Base-by-base conservation (phyloP, 352 stramenopile species). In the Globisporangium nagaii region DNA sequence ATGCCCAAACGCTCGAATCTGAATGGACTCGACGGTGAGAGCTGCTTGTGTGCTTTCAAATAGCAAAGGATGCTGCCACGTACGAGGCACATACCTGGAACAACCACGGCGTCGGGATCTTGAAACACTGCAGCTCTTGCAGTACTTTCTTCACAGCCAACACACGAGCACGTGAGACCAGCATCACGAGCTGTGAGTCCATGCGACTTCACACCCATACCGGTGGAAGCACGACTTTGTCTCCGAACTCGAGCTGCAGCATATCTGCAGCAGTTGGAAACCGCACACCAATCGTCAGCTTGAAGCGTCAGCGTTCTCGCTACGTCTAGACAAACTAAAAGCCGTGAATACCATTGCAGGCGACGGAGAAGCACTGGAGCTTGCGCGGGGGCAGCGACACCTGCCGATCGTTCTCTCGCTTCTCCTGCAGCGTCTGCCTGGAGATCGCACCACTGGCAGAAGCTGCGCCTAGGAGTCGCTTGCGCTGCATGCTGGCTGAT, bases 211-310 rank as follows among this genome's bases (percentile, higher is more conserved):
- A n/a, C 22, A 25, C 6, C 48, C 44, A 20, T 63, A 84, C 77
- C 27, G 72, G 52, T 12, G 77, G 77, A 2, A 88, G 45, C 25
- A 88, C 62, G 42, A 81, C 63, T 53, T 84, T 88, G 63, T 86
- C 77, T 13, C 77, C 77, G 58, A 88, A 84, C 36, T 88, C 77
- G 25, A 88, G 72, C 19, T 73, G 62, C 6, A 70, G 72, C 71
- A 84, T 86, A 36, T 84, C 74, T 85, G 37, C 0, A 46, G 13
- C 3, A 25, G 17, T 9, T 45, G 46, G 24, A 6, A n/a, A 19
- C 10, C 13, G 19, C 24, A 28, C n/a, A n/a, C n/a, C n/a, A n/a
- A n/a, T n/a, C n/a, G n/a, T n/a, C n/a, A n/a, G n/a, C n/a, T n/a
- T n/a, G n/a, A n/a, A n/a, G n/a, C n/a, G n/a, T n/a, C n/a, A n/a